Conservation (phyloP, 2,329 filamentous ascomycete species). For the Ascomycota sp. region DNA sequence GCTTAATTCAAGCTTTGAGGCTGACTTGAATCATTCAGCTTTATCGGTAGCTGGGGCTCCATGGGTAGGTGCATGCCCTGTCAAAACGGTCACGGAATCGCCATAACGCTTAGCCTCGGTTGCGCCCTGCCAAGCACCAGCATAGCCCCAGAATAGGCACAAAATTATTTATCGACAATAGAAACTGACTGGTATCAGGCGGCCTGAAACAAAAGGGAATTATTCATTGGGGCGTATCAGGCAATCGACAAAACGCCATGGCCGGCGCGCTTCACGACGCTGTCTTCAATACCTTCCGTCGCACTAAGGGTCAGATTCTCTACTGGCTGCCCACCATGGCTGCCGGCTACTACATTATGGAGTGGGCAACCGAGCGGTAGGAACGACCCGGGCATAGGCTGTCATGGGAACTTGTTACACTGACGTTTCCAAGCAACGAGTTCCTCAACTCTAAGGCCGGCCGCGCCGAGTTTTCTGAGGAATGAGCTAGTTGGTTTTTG, state of each 20-base stretch:
- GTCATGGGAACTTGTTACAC: not conserved
- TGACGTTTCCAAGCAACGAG: constrained; percentile 36
- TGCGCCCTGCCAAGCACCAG: no score
- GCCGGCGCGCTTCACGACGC: constrained; percentile 58
- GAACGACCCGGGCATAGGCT: constrained; percentile 9
- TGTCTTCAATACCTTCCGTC: constrained; percentile 87
- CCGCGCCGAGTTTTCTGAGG: constrained; percentile 29
- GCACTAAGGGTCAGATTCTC: constrained; percentile 66
- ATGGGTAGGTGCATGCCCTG: constrained; percentile 27
- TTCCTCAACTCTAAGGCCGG: constrained; percentile 64
- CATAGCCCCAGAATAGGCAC: no score
- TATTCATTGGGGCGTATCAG: constrained; percentile 50
- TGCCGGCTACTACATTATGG: constrained; percentile 58
- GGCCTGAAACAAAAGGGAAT: constrained; percentile 40
- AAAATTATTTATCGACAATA: no score
- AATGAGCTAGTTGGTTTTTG: constrained; percentile 11
- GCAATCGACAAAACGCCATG: constrained; percentile 76
- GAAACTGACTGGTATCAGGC: constrained; percentile 16
- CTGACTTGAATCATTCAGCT: constrained; percentile 26
- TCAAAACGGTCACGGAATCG: no score
- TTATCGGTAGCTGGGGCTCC: constrained; percentile 50
- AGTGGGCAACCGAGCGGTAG: constrained; percentile 82
- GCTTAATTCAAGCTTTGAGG: not conserved
- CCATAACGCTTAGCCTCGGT: no score
- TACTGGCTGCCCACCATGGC: constrained; percentile 68